Evolutionary conservation across 768 basidiomycete species (phyloP).

Genomic region (Vararia minispora): DNA sequence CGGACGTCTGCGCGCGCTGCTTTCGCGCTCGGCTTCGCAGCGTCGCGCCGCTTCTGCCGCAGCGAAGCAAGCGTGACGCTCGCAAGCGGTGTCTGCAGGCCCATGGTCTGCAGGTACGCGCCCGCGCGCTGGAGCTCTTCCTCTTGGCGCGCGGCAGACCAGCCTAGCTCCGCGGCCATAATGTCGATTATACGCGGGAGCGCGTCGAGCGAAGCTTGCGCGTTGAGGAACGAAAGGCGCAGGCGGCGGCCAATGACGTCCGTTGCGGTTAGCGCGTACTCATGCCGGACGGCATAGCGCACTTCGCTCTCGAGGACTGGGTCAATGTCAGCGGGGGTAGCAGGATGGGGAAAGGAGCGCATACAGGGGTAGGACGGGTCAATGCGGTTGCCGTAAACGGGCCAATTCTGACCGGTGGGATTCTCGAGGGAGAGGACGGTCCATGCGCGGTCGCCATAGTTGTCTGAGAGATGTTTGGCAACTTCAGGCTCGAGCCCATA

Average conservation of each 20-base stretch:
- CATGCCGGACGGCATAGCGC: conserved; percentile 75
- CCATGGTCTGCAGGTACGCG: conserved; percentile 76
- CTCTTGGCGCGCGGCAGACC: conserved; percentile 49
- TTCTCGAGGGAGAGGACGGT: conserved; percentile 75
- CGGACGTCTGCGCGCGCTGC: background rate
- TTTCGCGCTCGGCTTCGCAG: conserved; percentile 5
- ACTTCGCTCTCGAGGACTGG: conserved; percentile 88
- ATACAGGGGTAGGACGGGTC: conserved; percentile 65
- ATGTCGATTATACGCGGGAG: conserved; percentile 85
- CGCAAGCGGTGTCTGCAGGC: conserved; percentile 42
- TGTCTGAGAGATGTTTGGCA: conserved; percentile 85
- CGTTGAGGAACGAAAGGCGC: conserved; percentile 91
- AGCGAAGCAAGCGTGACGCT: background rate
- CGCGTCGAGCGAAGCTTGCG: conserved; percentile 69
- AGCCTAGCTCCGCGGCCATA: conserved; percentile 78
- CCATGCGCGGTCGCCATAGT: conserved; percentile 97
- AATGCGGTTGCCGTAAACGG: conserved; percentile 74
- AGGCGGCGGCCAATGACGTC: conserved; percentile 91
- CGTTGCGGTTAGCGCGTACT: conserved; percentile 86
- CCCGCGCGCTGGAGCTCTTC: conserved; percentile 50
- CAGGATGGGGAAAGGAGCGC: conserved; percentile 13
- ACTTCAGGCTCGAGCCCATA: conserved; percentile 88
- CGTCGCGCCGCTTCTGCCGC: conserved; percentile 4
- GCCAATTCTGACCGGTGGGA: conserved; percentile 71
- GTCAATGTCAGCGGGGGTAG: background rate